A percentile compares a stretch with the other conserved stretches of the same genome.
phyloP scores from a whole-genome alignment of 495 filamentous ascomycete species.

The Astrocystis sublimbata region DNA sequence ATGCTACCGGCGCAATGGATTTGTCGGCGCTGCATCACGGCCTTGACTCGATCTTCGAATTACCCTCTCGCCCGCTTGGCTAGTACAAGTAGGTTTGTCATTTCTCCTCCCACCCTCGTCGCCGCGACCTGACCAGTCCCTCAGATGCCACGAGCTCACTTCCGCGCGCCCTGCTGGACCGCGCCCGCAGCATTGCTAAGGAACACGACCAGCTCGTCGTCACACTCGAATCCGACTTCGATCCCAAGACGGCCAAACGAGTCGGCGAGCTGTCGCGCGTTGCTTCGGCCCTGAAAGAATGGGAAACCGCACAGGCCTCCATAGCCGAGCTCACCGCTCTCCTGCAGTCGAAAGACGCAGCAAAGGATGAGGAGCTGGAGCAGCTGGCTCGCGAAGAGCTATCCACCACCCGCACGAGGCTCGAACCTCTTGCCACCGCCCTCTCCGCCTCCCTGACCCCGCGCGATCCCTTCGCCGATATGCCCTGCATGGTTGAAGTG shows the following conservation, averaged over 20 bases:
- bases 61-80: slow-evolving; percentile 42
- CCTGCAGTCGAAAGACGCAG: slow-evolving; percentile 52
- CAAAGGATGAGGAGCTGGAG: slow-evolving; percentile 53
- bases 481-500: slow-evolving; percentile 89
- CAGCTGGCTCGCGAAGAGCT: slow-evolving; percentile 79
- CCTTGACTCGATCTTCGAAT: slow-evolving; percentile 38
- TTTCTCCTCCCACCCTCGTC: neutral
- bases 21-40: slow-evolving; percentile 52
- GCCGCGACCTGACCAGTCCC: slow-evolving; percentile 1
- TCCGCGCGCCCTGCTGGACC: slow-evolving; percentile 42
- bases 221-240: slow-evolving; percentile 62
- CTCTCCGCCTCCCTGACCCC: slow-evolving; percentile 79
- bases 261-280: slow-evolving; percentile 74
- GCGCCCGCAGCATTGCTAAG: slow-evolving; percentile 40
- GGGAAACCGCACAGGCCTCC: slow-evolving; percentile 59
- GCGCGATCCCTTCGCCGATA: slow-evolving; percentile 86
- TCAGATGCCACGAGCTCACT: slow-evolving; percentile 26
- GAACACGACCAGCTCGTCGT: slow-evolving; percentile 65
- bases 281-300: slow-evolving; percentile 67
- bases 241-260: slow-evolving; percentile 70
- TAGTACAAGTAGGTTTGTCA: slow-evolving; percentile 44
- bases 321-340: slow-evolving; percentile 55
- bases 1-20: slow-evolving; percentile 59
- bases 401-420: slow-evolving; percentile 56
- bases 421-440: slow-evolving; percentile 59